phyloP scores from a whole-genome alignment of 129 eudicot genomes.

The Gnaphalium uliginosum region DNA sequence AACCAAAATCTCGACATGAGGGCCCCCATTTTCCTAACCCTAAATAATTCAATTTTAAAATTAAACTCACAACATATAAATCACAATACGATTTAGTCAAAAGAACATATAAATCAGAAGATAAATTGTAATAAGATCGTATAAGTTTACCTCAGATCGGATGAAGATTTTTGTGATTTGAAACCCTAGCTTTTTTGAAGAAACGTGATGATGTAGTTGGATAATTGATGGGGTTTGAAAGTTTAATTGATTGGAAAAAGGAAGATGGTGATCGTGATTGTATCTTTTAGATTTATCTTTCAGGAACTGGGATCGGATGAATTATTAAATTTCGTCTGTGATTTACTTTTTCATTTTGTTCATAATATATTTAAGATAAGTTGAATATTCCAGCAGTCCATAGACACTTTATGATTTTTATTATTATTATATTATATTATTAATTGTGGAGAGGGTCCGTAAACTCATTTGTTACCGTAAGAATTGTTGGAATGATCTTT shows the following conservation, averaged over 20 bases:
- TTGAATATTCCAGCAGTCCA: too few species aligned
- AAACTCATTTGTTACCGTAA: too few species aligned
- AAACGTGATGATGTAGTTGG: constrained; percentile 14
- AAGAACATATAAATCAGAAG: background rate
- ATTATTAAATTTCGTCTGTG: background rate
- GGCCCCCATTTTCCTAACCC: constrained; percentile 67
- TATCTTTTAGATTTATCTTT: background rate
- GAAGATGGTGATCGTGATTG: background rate
- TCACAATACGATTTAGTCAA: background rate
- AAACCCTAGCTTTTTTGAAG: constrained; percentile 16
- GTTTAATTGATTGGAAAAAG: constrained; percentile 7
- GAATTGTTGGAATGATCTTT: too few species aligned
- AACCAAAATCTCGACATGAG: constrained; percentile 90
- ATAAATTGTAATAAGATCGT: background rate
- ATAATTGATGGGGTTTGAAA: constrained; percentile 9
- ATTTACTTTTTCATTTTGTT: too few species aligned
- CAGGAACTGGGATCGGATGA: background rate
- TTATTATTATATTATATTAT: too few species aligned
- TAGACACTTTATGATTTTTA: too few species aligned
- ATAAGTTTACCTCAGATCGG: constrained; percentile 10
- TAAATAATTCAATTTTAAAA: background rate
- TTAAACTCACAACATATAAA: background rate
- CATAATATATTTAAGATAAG: too few species aligned
- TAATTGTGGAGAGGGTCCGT: too few species aligned
- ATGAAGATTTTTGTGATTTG: background rate